Conservation (phyloP, 345 rosid genomes). For the Chamaenerion angustifolium region DNA sequence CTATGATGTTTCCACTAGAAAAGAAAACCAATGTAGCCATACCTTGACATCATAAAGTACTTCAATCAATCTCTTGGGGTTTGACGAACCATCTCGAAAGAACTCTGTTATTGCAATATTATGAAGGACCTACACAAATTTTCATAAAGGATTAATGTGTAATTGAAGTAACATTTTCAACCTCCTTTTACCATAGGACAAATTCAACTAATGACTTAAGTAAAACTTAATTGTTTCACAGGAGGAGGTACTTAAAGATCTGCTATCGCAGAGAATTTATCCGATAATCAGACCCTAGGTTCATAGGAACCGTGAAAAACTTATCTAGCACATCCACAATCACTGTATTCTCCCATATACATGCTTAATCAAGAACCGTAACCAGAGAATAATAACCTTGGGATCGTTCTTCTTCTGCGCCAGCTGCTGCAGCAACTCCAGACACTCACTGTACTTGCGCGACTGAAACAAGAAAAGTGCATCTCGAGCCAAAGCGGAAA, state of each 20-base stretch:
- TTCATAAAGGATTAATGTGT: not conserved
- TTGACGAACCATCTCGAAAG: constrained; percentile 59
- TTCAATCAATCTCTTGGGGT: constrained; percentile 59
- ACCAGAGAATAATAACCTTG: constrained; percentile 28
- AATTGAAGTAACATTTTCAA: not conserved
- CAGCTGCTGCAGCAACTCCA: constrained; percentile 53
- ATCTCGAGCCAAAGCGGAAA: constrained; percentile 55
- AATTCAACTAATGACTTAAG: too few relatives aligned
- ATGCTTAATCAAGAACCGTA: too few relatives aligned
- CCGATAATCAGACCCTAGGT: too few relatives aligned
- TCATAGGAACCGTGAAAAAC: too few relatives aligned
- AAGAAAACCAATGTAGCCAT: constrained; percentile 2
- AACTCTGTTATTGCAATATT: constrained; percentile 77
- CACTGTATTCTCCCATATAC: too few relatives aligned
- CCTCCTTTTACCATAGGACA: too few relatives aligned
- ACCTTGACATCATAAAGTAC: constrained; percentile 69
- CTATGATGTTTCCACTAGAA: not conserved
- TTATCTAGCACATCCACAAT: too few relatives aligned
- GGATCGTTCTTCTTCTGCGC: constrained; percentile 62
- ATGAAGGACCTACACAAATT: constrained; percentile 55
- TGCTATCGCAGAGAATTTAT: too few relatives aligned
- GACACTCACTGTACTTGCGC: constrained; percentile 53
- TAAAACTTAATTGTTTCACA: too few relatives aligned
- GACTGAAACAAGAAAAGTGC: constrained; percentile 67
- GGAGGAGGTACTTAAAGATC: too few relatives aligned